phyloP scores from a whole-genome alignment of 306 rosid species.

The Datisca glomerata region DNA sequence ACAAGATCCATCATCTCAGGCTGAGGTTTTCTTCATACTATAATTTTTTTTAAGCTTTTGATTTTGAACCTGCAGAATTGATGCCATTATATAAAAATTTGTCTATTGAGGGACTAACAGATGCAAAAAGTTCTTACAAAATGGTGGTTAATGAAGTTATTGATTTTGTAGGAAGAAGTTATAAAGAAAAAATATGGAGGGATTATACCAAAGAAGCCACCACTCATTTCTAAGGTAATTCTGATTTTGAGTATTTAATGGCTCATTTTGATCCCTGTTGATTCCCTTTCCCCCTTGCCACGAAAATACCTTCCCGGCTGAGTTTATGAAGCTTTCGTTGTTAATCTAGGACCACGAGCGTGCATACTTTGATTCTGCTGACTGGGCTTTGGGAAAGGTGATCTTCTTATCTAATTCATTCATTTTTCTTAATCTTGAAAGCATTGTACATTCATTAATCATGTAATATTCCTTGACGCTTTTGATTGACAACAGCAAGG shows the following conservation, averaged over 20 bases:
- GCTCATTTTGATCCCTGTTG: background rate
- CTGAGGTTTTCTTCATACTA: too few relatives aligned
- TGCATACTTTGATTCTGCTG: slow-evolving; percentile 95
- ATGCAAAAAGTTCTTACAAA: too few relatives aligned
- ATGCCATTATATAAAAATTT: too few relatives aligned
- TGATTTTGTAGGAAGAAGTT: slow-evolving; percentile 46
- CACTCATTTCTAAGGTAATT: slow-evolving; percentile 82
- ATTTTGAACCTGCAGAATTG: too few relatives aligned
- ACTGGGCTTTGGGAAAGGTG: slow-evolving; percentile 99
- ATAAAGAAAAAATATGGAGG: slow-evolving; percentile 94
- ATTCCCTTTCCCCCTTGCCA: too few relatives aligned
- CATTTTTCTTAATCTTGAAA: slow-evolving; percentile 1
- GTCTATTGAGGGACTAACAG: too few relatives aligned
- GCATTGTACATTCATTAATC: background rate
- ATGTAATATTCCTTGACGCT: slow-evolving; percentile 5
- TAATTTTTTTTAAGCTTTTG: too few relatives aligned
- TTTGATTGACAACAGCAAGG: slow-evolving; percentile 63
- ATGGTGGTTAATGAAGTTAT: background rate
- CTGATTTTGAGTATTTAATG: background rate
- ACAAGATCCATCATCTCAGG: too few relatives aligned
- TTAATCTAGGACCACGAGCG: slow-evolving; percentile 85
- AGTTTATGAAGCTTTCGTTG: slow-evolving; percentile 11
- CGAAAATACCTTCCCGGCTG: background rate
- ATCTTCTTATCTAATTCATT: slow-evolving; percentile 3
- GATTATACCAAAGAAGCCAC: slow-evolving; percentile 72